These are phyloP conservation scores for Piper betle DNA, from an alignment of 164 flowering plant genomes.

Conservation along the genomic window DNA sequence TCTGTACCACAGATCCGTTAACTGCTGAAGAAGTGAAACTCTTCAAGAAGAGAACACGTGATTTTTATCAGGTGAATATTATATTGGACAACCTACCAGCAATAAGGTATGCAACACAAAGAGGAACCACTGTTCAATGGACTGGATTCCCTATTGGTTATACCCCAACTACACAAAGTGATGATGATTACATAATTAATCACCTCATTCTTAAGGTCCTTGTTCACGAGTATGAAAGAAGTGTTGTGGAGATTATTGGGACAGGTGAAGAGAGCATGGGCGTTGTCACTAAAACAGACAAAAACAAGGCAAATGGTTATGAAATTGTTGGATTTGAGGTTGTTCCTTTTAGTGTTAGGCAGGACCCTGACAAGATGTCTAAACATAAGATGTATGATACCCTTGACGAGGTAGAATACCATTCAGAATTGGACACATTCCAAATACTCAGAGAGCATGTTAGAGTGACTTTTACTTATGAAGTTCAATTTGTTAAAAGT, in stretches of 20 bases:
- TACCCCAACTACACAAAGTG: conserved; percentile 1
- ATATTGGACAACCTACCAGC: conserved; percentile 36
- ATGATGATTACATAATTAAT: conserved; percentile 24
- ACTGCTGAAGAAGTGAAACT: conserved; percentile 16
- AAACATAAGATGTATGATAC: conserved; percentile 13
- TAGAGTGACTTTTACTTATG: conserved; percentile 25
- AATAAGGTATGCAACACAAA: conserved; percentile 21
- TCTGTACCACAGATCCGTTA: conserved; percentile 15
- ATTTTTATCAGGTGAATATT: conserved; percentile 28
- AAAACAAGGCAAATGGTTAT: conserved; percentile 29
- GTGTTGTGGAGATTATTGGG: conserved; percentile 32
- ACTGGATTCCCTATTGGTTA: conserved; percentile 29
- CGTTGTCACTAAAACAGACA: conserved; percentile 26
- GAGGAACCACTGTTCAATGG: conserved; percentile 21
- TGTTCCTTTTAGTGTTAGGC: conserved; percentile 39
- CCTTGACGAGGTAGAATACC: conserved; percentile 2
- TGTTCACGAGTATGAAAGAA: conserved; percentile 27
- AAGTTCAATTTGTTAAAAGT: conserved; percentile 36
- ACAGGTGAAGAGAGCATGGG: conserved; percentile 45
- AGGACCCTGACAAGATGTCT: conserved; percentile 24
- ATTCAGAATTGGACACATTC: conserved; percentile 2
- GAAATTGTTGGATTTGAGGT: conserved; percentile 12
- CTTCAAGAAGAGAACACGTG: conserved; percentile 10
- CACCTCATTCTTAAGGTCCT: conserved; percentile 26
- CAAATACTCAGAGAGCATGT: conserved; percentile 15